Evolutionary conservation across 2,329 filamentous ascomycete species (phyloP).

Genomic region (Cladosporium velox): DNA sequence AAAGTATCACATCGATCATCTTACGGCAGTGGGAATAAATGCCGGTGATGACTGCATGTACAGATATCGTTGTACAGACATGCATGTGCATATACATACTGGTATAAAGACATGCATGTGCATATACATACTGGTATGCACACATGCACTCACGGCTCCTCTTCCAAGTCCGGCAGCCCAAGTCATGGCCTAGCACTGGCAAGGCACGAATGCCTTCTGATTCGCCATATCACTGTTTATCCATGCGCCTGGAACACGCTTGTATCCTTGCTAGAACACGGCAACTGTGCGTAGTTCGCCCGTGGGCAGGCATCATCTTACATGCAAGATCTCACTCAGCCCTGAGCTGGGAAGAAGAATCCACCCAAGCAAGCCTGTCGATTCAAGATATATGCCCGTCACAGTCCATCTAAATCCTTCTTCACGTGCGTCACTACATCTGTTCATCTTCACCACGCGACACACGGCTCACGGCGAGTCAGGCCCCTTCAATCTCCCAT

Average conservation of each 20-base stretch:
- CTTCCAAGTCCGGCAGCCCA: background rate
- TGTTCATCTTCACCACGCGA: background rate
- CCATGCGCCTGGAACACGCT: slow-evolving; percentile 4
- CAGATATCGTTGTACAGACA: background rate
- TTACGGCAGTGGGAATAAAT: background rate
- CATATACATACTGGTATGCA: background rate
- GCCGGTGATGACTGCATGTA: background rate
- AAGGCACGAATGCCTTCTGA: background rate
- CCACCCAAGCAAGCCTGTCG: background rate
- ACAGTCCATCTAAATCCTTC: background rate
- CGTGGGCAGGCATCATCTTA: background rate
- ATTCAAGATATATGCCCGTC: background rate
- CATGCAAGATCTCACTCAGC: background rate
- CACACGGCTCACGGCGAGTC: background rate
- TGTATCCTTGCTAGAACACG: slow-evolving; percentile 3
- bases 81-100: background rate
- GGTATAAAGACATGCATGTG: background rate
- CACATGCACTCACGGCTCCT: slow-evolving; percentile 2
- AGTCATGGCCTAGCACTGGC: background rate
- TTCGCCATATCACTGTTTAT: background rate
- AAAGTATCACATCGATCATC: background rate
- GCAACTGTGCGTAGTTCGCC: background rate
- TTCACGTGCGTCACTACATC: background rate
- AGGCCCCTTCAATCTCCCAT: slow-evolving; percentile 1
- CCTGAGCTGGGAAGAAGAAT: background rate